A percentile compares a stretch with the other conserved stretches of the same genome.
These are phyloP conservation scores for Oenanthe sinensis DNA, from an alignment of 129 eudicot genomes.

Conservation along the genomic window DNA sequence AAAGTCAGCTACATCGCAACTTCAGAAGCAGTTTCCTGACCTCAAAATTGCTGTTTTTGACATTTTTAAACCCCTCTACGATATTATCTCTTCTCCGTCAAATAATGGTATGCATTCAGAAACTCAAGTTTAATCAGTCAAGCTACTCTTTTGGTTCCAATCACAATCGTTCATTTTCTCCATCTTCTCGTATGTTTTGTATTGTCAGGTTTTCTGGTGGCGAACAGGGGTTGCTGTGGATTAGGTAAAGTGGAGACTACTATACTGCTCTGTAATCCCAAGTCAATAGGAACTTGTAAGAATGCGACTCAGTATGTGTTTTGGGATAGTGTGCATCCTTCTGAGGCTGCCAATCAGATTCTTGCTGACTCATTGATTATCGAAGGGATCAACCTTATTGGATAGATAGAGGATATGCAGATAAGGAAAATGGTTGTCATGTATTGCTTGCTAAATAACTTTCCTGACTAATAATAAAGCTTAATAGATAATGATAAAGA, in stretches of 20 bases:
- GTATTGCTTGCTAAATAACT: background rate
- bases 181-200: background rate
- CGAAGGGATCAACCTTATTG: conserved; percentile 64
- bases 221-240: conserved; percentile 86
- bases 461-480: background rate
- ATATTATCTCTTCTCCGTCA: conserved; percentile 48
- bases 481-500: background rate
- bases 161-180: background rate
- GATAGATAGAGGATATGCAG: conserved; percentile 16
- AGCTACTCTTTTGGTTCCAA: background rate
- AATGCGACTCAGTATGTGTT: conserved; percentile 78
- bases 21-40: conserved; percentile 48
- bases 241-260: conserved; percentile 83
- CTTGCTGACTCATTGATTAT: conserved; percentile 64
- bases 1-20: conserved; percentile 43
- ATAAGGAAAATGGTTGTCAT: background rate
- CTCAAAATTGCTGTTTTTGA: conserved; percentile 50
- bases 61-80: conserved; percentile 60
- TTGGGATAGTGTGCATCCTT: conserved; percentile 96
- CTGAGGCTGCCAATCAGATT: conserved; percentile 78
- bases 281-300: conserved; percentile 70
- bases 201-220: conserved; percentile 63
- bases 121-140: background rate
- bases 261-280: conserved; percentile 63
- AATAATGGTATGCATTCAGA: conserved; percentile 37